Base-by-base conservation (phyloP, 192 early-diverging fungal genomes). In the Paraglomus brasilianum region DNA sequence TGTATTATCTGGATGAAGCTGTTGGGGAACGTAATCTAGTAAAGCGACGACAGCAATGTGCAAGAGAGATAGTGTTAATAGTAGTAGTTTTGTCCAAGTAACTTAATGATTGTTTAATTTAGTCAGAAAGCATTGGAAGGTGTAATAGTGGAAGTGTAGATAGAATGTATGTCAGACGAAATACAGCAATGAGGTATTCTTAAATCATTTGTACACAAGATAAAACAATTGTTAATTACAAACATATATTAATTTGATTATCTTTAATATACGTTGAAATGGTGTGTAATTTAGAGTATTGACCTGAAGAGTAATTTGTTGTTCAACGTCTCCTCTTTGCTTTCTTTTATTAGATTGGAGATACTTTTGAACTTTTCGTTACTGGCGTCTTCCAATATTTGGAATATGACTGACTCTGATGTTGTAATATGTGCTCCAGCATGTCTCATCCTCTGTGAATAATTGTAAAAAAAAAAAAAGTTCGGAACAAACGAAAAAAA, bases 281-380 rank as follows among this genome's bases (percentile, higher is more conserved):
- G 30, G 30, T 30, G 30, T 30, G 1, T 30, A 30, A 30, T 30
- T 39, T 69, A 58, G 21, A 58, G 39, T 36, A 10, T 69, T 30
- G 67, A 38, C 58, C 43, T 57, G 58, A 21, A 69, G 17, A 85
- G 75, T 39, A 93, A 69, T 64, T 86, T 84, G 78, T 89, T 91
- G 48, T 81, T 75, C 42, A 78, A 76, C 38, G 89, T 90, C 14
- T 79, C 75, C 21, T 83, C 78, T 74, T 88, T 88, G 69, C 86
- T 84, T 72, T 94, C 89, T 81, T 98, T 98, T 73, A 97, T 85
- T 43, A 98, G 76, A 36, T 74, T 77, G 50, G 89, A 90, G 59
- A 97, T 85, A 4, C 66, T 74, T 78, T 88, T 92, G 78, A 98
- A 98, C 55, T 88, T 85, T 21, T 84, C 80, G 67, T 85, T 49